Conservation (phyloP, 495 filamentous ascomycete genomes). For the Chaetomium tenue region DNA sequence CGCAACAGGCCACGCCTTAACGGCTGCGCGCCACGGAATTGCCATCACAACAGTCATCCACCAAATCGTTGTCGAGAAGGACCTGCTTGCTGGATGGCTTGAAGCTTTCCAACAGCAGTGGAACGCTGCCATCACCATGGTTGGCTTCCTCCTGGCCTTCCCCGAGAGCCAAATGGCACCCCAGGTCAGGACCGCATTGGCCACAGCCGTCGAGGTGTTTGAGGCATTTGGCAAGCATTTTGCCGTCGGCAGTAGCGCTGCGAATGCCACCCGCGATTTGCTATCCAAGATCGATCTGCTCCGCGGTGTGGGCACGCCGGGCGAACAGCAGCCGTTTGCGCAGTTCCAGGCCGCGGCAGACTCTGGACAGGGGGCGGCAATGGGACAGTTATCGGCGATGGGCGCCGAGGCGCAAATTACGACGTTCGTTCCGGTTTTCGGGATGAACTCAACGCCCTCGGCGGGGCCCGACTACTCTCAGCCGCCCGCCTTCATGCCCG, state of each 20-base stretch:
- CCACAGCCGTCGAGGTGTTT: constrained; percentile 44
- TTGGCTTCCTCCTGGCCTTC: constrained; percentile 51
- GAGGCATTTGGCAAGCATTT: constrained; percentile 49
- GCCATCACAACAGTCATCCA: constrained; percentile 50
- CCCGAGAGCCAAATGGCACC: constrained; percentile 28
- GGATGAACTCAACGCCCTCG: neutral
- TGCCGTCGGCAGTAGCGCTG: constrained; percentile 45
- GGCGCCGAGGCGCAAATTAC: too few relatives aligned
- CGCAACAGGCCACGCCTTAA: neutral
- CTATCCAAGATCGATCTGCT: neutral
- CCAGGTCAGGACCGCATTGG: constrained; percentile 35
- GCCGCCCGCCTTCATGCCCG: neutral
- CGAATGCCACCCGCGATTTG: constrained; percentile 38
- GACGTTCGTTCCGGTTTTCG: too few relatives aligned
- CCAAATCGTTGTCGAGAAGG: constrained; percentile 47
- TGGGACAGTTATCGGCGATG: too few relatives aligned
- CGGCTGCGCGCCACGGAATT: constrained; percentile 46
- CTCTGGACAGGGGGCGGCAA: too few relatives aligned
- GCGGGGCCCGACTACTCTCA: neutral
- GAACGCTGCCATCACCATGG: constrained; percentile 51
- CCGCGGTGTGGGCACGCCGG: neutral
- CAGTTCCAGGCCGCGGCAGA: too few relatives aligned
- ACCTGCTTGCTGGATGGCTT: constrained; percentile 50
- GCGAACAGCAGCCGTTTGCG: neutral
- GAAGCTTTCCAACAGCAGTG: constrained; percentile 54